A percentile compares a stretch with the other conserved stretches of the same genome.
Conservation (phyloP, 2,329 filamentous ascomycete genomes). For the Chrysoporthe deuterocubensis region DNA sequence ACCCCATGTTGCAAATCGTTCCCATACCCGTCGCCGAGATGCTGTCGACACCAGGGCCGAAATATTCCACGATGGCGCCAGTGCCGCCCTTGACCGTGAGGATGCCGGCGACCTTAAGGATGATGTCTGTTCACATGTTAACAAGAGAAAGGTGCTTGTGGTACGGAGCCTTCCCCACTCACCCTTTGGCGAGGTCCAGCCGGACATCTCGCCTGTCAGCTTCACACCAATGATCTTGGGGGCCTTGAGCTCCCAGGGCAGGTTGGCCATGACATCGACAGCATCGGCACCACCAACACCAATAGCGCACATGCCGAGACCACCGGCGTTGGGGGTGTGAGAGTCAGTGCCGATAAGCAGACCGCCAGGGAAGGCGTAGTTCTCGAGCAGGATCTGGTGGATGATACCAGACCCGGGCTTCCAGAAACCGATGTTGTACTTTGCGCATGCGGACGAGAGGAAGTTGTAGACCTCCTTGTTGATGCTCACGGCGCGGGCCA, state of each 20-base stretch:
- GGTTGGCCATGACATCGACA: slow-evolving; percentile 96
- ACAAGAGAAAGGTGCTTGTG: not conserved
- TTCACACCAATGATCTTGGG: slow-evolving; percentile 97
- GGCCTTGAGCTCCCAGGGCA: slow-evolving; percentile 98
- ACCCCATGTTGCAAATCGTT: slow-evolving; percentile 64
- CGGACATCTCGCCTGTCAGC: slow-evolving; percentile 84
- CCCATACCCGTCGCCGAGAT: slow-evolving; percentile 86
- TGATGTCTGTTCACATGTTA: slow-evolving; percentile 69
- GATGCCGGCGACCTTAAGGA: slow-evolving; percentile 95
- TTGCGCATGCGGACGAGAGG: slow-evolving; percentile 88
- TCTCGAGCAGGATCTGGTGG: slow-evolving; percentile 97
- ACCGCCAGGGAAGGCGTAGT: slow-evolving; percentile 98
- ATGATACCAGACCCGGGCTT: slow-evolving; percentile 98
- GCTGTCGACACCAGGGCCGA: slow-evolving; percentile 68
- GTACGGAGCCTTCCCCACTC: slow-evolving; percentile 38
- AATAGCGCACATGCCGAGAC: slow-evolving; percentile 92
- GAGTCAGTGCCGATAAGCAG: slow-evolving; percentile 97
- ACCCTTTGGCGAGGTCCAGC: slow-evolving; percentile 95
- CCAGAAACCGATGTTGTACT: slow-evolving; percentile 99
- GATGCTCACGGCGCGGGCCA: slow-evolving; percentile 85
- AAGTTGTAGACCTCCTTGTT: slow-evolving; percentile 99
- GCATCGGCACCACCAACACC: slow-evolving; percentile 98
- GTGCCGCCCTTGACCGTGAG: slow-evolving; percentile 98
- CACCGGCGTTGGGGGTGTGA: slow-evolving; percentile 96
- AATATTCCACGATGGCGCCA: slow-evolving; percentile 65